Evolutionary conservation across 2,329 filamentous ascomycete genomes (phyloP), one percentile per base, ranked within the genome.

Genomic region (Diaporthe eres): DNA sequence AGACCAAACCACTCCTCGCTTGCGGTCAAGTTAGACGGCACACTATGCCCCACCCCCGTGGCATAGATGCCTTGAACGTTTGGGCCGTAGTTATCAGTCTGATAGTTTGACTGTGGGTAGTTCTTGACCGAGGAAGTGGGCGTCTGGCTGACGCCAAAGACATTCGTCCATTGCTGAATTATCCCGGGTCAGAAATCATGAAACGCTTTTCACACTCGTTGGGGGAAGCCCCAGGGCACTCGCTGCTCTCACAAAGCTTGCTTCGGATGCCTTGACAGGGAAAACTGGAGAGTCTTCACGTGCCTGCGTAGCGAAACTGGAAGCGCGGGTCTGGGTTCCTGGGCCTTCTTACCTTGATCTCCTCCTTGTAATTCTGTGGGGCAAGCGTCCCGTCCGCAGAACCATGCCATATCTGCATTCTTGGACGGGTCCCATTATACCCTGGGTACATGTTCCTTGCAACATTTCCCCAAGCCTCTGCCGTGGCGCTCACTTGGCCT

Each of bases 391-490:
- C 80, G 79, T 92, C 90, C 4, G 80, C 82, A 34, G 86, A 87
- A 53, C 90, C 90, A 78, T 92, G 90, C 84, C 89, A 92, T 77
- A 92, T 86, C 81, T 91, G 89, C 87, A 92, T 90, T 75, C 85
- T 87, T 0, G 90, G 90, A 3, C 89, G 83, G 1, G 86, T 77
- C 0, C 90, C 89, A 49, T 61, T 80, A 71, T 84, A 84, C 1
- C 81, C 80, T 0, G 82, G 80, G 75, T 82, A 83, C 76, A 86
- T 86, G 73, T 83, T 82, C 9, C 86, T 81, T 4, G 85, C 87
- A 19, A 87, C 82, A 71, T 87, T 83, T 44, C 85, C 86, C 88
- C 88, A 90, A 71, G 86, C 81, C 63, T 86, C 83, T 0, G 86
- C 83, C 0, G 86, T 85, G 2, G 86, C 85, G 28, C 80, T 81